phyloP scores from a whole-genome alignment of 2,329 filamentous ascomycete genomes.

The Sporothrix globosa region DNA sequence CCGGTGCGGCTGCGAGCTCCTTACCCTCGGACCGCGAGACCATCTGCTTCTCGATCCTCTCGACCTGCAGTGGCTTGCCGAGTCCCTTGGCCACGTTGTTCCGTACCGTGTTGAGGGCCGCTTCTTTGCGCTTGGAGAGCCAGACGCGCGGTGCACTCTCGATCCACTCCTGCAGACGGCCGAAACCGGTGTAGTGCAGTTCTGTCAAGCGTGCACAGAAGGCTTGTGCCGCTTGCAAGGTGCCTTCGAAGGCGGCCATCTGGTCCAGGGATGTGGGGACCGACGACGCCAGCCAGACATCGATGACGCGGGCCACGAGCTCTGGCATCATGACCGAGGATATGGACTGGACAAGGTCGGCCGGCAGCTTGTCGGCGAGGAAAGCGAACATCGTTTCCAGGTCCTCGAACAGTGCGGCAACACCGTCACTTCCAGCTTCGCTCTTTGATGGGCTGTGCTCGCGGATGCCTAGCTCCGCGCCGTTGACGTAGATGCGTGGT shows the following conservation, averaged over 20 bases:
- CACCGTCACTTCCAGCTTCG: conserved; percentile 44
- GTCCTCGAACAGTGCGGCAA: conserved; percentile 58
- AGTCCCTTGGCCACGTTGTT: conserved; percentile 67
- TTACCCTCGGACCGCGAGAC: conserved; percentile 69
- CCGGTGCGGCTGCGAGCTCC: conserved; percentile 58
- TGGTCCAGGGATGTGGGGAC: conserved; percentile 75
- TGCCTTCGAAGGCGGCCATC: conserved; percentile 70
- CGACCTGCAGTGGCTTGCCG: conserved; percentile 69
- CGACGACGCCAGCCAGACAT: conserved; percentile 72
- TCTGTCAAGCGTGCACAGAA: conserved; percentile 68
- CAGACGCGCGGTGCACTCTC: conserved; percentile 78
- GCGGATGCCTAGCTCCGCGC: conserved; percentile 51
- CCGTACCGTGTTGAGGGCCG: conserved; percentile 74
- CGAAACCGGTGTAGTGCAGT: conserved; percentile 64
- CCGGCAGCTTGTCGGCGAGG: conserved; percentile 56
- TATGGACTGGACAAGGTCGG: conserved; percentile 61
- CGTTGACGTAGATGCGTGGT: conserved; percentile 49
- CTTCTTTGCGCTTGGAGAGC: conserved; percentile 81
- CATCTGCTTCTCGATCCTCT: conserved; percentile 82
- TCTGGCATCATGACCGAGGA: conserved; percentile 71
- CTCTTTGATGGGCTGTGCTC: conserved; percentile 42
- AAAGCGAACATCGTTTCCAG: conserved; percentile 57
- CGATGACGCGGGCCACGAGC: conserved; percentile 69
- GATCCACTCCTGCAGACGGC: conserved; percentile 76
- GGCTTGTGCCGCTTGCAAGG: conserved; percentile 64